Conservation (phyloP, 129 eudicot species). For the Mikania micrantha region DNA sequence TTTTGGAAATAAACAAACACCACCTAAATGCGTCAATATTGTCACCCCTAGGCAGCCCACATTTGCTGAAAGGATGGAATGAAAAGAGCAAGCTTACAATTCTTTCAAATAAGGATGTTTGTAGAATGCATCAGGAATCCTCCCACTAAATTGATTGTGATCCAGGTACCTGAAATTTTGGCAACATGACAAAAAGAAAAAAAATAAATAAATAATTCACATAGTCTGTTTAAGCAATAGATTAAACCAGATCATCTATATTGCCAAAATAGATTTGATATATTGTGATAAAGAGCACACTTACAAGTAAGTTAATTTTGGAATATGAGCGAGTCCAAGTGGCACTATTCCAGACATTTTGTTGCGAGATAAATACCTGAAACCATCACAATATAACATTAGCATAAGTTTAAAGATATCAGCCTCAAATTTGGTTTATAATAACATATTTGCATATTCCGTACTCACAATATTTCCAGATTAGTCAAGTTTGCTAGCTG, state of each 20-base stretch:
- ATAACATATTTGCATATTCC: background rate
- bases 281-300: slow-evolving; percentile 22
- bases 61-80: background rate
- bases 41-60: background rate
- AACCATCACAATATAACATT: slow-evolving; percentile 10
- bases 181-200: background rate
- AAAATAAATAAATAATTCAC: background rate
- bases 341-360: slow-evolving; percentile 95
- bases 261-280: background rate
- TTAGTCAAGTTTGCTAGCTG: slow-evolving; percentile 91
- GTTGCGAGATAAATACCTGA: slow-evolving; percentile 85
- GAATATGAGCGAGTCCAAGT: slow-evolving; percentile 74
- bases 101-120: slow-evolving; percentile 90
- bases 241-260: background rate
- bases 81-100: slow-evolving; percentile 40
- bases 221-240: background rate
- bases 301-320: slow-evolving; percentile 85
- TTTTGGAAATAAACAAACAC: too few relatives aligned
- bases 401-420: background rate
- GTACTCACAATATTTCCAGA: slow-evolving; percentile 86
- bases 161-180: slow-evolving; percentile 65
- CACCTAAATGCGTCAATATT: background rate
- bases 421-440: background rate
- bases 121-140: slow-evolving; percentile 94
- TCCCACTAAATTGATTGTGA: slow-evolving; percentile 92